Evolutionary conservation across 2,329 filamentous ascomycete species (phyloP).

Genomic region (Colletotrichum scovillei): DNA sequence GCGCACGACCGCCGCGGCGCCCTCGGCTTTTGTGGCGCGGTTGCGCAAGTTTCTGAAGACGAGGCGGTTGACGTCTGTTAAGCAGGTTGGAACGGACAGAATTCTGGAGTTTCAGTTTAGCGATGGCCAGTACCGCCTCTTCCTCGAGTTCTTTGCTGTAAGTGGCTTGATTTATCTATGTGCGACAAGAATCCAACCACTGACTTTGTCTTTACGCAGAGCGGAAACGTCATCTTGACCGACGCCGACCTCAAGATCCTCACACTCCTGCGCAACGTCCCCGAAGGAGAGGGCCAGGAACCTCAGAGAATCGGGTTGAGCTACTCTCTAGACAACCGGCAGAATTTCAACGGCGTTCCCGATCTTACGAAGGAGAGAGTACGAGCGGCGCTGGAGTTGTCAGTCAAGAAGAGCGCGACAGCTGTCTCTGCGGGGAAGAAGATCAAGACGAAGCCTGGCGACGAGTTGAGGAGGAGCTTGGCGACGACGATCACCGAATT

Average conservation of each 20-base stretch:
- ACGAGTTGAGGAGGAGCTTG: conserved; percentile 82
- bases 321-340: conserved; percentile 84
- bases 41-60: conserved; percentile 92
- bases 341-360: conserved; percentile 84
- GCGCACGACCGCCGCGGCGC: conserved; percentile 84
- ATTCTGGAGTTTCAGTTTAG: conserved; percentile 94
- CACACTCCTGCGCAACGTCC: conserved; percentile 81
- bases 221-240: conserved; percentile 93
- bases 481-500: conserved; percentile 89
- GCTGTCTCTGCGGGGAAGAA: conserved; percentile 68
- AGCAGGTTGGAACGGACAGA: conserved; percentile 91
- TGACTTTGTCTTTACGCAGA: conserved; percentile 47
- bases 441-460: conserved; percentile 78
- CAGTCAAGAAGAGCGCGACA: conserved; percentile 67
- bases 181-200: not conserved
- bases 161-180: conserved; percentile 1
- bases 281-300: conserved; percentile 86
- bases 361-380: conserved; percentile 80
- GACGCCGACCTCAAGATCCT: conserved; percentile 86
- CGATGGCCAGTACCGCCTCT: conserved; percentile 88
- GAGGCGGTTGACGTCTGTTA: conserved; percentile 81
- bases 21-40: conserved; percentile 86
- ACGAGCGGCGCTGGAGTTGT: conserved; percentile 74
- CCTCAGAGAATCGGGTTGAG: conserved; percentile 80
- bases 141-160: conserved; percentile 92